These are phyloP conservation scores for Candida anglica DNA, from an alignment of 805 yeast genomes.

Conservation along the genomic window DNA sequence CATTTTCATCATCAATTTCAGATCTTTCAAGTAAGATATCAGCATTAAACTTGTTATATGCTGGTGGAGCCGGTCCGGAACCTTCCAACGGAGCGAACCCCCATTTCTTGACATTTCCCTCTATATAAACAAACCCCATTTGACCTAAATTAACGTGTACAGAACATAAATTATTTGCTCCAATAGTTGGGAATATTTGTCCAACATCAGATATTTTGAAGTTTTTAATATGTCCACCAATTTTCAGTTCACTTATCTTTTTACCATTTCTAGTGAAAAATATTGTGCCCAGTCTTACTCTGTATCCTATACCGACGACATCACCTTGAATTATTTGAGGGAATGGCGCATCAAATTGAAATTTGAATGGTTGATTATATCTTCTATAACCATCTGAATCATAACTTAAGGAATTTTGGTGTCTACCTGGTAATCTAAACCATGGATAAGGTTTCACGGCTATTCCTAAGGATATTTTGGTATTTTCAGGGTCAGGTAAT, in stretches of 20 bases:
- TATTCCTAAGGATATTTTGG: slow-evolving; percentile 70
- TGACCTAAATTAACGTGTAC: slow-evolving; percentile 90
- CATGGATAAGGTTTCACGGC: slow-evolving; percentile 88
- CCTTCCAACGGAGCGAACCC: slow-evolving; percentile 92
- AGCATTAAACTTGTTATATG: slow-evolving; percentile 74
- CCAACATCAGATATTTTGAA: slow-evolving; percentile 54
- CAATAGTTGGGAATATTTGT: slow-evolving; percentile 81
- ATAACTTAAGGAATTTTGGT: slow-evolving; percentile 78
- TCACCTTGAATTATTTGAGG: slow-evolving; percentile 77
- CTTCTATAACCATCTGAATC: slow-evolving; percentile 82
- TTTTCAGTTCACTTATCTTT: slow-evolving; percentile 72
- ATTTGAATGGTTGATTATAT: slow-evolving; percentile 68
- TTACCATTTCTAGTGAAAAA: slow-evolving; percentile 95
- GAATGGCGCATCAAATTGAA: slow-evolving; percentile 44
- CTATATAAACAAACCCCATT: slow-evolving; percentile 83
- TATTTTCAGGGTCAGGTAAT: slow-evolving; percentile 51
- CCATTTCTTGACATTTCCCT: slow-evolving; percentile 93
- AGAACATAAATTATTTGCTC: slow-evolving; percentile 76
- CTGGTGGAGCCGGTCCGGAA: slow-evolving; percentile 87
- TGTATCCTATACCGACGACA: slow-evolving; percentile 88
- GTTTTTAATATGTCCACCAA: slow-evolving; percentile 75
- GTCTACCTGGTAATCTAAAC: slow-evolving; percentile 91
- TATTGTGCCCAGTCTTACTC: slow-evolving; percentile 76
- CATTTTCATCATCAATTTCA: slow-evolving; percentile 45
- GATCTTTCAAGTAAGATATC: slow-evolving; percentile 74